Percentiles rank a stretch among this genome's conserved stretches.
These are phyloP conservation scores for Penicillium olsonii DNA, from an alignment of 2,329 filamentous ascomycete genomes.

Conservation along the genomic window DNA sequence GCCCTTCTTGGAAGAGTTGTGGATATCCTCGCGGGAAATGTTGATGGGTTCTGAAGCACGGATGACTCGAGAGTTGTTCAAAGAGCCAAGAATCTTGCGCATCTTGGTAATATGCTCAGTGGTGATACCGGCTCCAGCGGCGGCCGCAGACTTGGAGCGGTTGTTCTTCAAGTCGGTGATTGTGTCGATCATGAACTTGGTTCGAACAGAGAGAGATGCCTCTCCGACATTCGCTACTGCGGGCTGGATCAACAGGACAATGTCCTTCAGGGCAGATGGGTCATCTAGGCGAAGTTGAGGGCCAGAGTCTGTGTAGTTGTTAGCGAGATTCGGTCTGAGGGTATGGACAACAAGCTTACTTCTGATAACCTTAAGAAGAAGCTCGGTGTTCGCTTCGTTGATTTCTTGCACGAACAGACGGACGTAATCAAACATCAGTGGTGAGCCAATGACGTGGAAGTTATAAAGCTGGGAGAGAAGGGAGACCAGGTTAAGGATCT, in stretches of 20 bases:
- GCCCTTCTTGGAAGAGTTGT: slow-evolving; percentile 78
- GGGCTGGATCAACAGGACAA: slow-evolving; percentile 76
- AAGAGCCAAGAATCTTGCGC: slow-evolving; percentile 79
- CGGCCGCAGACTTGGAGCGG: slow-evolving; percentile 72
- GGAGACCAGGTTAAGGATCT: slow-evolving; percentile 74
- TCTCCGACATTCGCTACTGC: slow-evolving; percentile 69
- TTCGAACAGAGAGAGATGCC: slow-evolving; percentile 75
- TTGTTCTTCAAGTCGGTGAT: slow-evolving; percentile 96
- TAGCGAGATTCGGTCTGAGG: slow-evolving; percentile 9
- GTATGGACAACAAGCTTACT: slow-evolving; percentile 41
- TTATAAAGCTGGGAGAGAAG: slow-evolving; percentile 87
- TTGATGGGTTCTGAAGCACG: slow-evolving; percentile 80
- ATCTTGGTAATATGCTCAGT: slow-evolving; percentile 84
- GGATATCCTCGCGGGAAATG: slow-evolving; percentile 78
- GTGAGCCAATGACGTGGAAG: slow-evolving; percentile 81
- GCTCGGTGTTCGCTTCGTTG: slow-evolving; percentile 83
- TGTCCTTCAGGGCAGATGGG: slow-evolving; percentile 82
- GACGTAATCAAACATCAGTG: slow-evolving; percentile 88
- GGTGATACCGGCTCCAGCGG: slow-evolving; percentile 68
- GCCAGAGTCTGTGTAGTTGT: slow-evolving; percentile 59
- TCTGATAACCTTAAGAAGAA: slow-evolving; percentile 81
- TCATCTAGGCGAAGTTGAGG: slow-evolving; percentile 85
- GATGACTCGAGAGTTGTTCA: slow-evolving; percentile 65
- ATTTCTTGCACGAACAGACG: slow-evolving; percentile 73
- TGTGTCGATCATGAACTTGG: slow-evolving; percentile 96